Conservation (phyloP, 352 stramenopile genomes). For the Phytopythium chamaehyphon region DNA sequence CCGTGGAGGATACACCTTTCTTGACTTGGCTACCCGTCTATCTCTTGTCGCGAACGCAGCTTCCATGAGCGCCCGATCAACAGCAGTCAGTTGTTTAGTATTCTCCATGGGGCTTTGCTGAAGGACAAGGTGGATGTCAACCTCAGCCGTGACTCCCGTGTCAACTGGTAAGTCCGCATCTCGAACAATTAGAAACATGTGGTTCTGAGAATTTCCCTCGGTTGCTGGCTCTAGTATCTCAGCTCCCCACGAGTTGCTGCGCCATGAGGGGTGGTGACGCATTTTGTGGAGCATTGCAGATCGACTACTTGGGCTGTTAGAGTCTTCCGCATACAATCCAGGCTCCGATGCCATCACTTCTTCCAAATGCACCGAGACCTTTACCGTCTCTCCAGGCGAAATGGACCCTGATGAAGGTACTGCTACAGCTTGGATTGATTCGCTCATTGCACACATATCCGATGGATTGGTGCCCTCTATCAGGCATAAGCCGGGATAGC, state of each 20-base stretch:
- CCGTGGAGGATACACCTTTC: constrained; percentile 31
- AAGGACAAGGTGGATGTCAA: constrained; percentile 70
- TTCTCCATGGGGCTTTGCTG: constrained; percentile 40
- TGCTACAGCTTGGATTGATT: constrained; percentile 71
- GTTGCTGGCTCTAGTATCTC: constrained; percentile 35
- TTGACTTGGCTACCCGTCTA: constrained; percentile 46
- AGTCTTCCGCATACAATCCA: constrained; percentile 23
- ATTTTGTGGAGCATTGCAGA: constrained; percentile 60
- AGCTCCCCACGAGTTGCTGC: constrained; percentile 80
- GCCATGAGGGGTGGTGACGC: constrained; percentile 73
- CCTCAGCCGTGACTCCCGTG: constrained; percentile 42
- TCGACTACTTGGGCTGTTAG: constrained; percentile 26
- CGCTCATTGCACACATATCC: constrained; percentile 73
- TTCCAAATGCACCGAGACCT: constrained; percentile 77
- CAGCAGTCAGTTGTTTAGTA: constrained; percentile 25
- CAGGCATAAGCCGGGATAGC: constrained; percentile 57
- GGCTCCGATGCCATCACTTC: constrained; percentile 34
- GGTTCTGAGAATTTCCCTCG: constrained; percentile 46
- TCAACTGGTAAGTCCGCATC: constrained; percentile 62
- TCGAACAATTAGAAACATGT: constrained; percentile 74
- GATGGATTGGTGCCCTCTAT: constrained; percentile 46
- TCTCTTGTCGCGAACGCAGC: constrained; percentile 65
- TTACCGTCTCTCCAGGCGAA: constrained; percentile 62
- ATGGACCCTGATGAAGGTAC: constrained; percentile 71
- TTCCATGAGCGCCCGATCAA: constrained; percentile 41